Percentiles rank a stretch among this genome's conserved stretches.
Conservation (phyloP, 331 rosid species). For the Erythrophleum ivorense region DNA sequence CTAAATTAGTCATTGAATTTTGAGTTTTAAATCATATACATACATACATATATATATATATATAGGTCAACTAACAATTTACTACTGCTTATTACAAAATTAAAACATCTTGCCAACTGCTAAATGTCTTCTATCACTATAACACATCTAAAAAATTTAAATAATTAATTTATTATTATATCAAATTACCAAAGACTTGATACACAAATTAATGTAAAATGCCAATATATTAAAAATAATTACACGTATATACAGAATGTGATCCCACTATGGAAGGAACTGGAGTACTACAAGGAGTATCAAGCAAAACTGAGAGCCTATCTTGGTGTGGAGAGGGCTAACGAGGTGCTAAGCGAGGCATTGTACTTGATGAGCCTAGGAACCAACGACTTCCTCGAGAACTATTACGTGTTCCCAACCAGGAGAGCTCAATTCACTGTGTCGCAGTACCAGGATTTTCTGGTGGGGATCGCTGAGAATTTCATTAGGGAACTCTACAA, state of each 20-base stretch:
- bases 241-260: conserved; percentile 59
- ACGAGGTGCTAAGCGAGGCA: conserved; percentile 56
- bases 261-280: conserved; percentile 89
- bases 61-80: no score
- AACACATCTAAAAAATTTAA: no score
- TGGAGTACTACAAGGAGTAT: conserved; percentile 78
- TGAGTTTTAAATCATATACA: no score
- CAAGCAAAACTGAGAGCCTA: conserved; percentile 63
- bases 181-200: no score
- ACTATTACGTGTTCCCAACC: conserved; percentile 61
- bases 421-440: conserved; percentile 51
- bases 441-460: conserved; percentile 67
- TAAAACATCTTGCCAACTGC: no score
- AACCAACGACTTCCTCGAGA: conserved; percentile 86
- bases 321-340: conserved; percentile 64
- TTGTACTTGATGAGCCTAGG: conserved; percentile 80
- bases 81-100: no score
- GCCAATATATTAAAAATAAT: no score
- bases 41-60: no score
- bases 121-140: no score
- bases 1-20: no score
- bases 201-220: no score
- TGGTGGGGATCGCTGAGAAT: conserved; percentile 49
- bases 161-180: no score
- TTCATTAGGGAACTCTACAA: conserved; percentile 57